Conservation (phyloP, 1,139 yeast species). For the Saccharomyces hybrid region DNA sequence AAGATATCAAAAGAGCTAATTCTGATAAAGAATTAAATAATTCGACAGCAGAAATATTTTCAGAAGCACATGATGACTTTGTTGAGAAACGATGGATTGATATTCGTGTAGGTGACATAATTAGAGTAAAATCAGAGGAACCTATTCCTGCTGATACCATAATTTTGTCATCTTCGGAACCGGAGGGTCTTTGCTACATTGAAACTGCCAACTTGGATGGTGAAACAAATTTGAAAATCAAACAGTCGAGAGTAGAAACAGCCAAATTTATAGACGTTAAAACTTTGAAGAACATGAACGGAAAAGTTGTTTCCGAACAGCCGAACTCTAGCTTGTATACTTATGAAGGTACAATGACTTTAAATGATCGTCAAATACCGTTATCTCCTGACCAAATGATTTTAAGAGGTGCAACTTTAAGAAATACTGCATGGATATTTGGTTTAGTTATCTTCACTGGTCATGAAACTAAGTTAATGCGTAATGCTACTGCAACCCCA, state of each 20-base stretch:
- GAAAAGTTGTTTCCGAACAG: conserved; percentile 72
- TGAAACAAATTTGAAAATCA: conserved; percentile 91
- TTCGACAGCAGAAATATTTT: conserved; percentile 65
- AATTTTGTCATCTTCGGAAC: conserved; percentile 84
- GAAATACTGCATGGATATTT: conserved; percentile 93
- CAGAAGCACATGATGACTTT: conserved; percentile 53
- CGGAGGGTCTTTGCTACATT: conserved; percentile 94
- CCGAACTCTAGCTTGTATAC: conserved; percentile 94
- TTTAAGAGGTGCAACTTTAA: conserved; percentile 87
- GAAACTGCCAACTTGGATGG: conserved; percentile 98
- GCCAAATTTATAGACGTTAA: conserved; percentile 61
- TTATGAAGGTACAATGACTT: conserved; percentile 78
- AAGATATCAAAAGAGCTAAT: conserved; percentile 78
- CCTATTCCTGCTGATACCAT: conserved; percentile 92
- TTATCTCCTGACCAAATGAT: conserved; percentile 85
- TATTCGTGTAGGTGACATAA: conserved; percentile 85
- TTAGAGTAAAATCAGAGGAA: conserved; percentile 76
- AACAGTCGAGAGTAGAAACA: conserved; percentile 79
- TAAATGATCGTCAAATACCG: conserved; percentile 55
- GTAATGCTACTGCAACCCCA: conserved; percentile 98
- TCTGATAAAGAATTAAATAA: conserved; percentile 88
- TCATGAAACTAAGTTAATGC: conserved; percentile 95
- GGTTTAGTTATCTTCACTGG: conserved; percentile 95
- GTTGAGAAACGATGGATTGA: conserved; percentile 72
- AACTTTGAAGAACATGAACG: conserved; percentile 47